phyloP scores from a whole-genome alignment of 306 rosid species.

The Sechiopsis laciniata region DNA sequence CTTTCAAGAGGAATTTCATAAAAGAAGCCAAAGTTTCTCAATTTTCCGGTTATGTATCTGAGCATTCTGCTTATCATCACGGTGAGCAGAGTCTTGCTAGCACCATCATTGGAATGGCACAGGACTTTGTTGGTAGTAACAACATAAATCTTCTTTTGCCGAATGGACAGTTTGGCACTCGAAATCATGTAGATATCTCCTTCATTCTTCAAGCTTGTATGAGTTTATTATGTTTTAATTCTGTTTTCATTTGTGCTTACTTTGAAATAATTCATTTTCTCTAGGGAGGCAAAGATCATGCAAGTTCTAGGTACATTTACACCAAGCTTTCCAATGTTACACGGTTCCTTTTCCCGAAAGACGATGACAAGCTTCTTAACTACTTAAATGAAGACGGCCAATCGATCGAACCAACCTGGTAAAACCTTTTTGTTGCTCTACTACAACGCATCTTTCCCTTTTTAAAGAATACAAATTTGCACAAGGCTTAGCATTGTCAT shows the following conservation, averaged over 20 bases:
- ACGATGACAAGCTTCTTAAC: conserved; percentile 81
- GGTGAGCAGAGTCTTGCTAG: conserved; percentile 88
- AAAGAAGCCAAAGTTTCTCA: conserved; percentile 91
- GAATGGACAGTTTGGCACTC: conserved; percentile 94
- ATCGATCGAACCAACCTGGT: conserved; percentile 84
- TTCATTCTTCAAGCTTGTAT: neutral
- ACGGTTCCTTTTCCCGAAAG: conserved; percentile 65
- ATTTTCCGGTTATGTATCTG: conserved; percentile 87
- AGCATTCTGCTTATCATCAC: conserved; percentile 91
- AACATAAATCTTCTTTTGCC: conserved; percentile 81
- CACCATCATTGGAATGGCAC: conserved; percentile 91
- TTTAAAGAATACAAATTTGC: neutral
- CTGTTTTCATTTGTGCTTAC: neutral
- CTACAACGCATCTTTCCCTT: neutral
- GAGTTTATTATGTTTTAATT: neutral
- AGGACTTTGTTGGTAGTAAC: conserved; percentile 87
- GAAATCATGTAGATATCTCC: conserved; percentile 47
- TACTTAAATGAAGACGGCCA: conserved; percentile 87
- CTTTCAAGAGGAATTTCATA: conserved; percentile 74
- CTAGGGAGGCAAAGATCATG: conserved; percentile 95
- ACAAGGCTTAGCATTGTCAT: neutral
- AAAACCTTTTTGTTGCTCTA: neutral
- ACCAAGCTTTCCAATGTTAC: conserved; percentile 55
- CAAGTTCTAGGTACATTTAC: conserved; percentile 74
- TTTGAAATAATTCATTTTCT: conserved; percentile 5